Evolutionary conservation across 192 early-diverging fungal genomes (phyloP).

Genomic region (Backusella luteola): DNA sequence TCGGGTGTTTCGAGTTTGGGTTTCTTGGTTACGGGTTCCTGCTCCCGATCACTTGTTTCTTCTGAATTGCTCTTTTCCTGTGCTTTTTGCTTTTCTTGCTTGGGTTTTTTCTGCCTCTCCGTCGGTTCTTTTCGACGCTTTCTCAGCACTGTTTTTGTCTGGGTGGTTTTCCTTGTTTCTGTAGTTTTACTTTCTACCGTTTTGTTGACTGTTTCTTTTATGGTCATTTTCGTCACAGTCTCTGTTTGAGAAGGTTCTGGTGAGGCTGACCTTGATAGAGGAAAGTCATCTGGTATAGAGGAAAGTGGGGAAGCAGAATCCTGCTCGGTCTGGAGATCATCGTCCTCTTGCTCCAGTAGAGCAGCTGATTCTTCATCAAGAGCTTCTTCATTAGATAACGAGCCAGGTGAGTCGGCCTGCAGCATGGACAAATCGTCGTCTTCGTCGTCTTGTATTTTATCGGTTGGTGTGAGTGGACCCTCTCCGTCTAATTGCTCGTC

Average conservation of each 20-base stretch:
- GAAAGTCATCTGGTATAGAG: conserved; percentile 42
- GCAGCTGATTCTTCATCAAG: not conserved
- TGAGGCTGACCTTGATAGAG: conserved; percentile 36
- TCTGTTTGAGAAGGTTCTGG: conserved; percentile 16
- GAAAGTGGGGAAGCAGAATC: conserved; percentile 39
- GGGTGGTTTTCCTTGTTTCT: not conserved
- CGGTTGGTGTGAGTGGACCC: conserved; percentile 31
- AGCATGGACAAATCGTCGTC: not conserved
- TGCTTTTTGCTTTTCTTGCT: not conserved
- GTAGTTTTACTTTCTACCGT: not conserved
- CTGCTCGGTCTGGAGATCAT: conserved; percentile 24
- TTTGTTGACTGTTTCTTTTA: not conserved
- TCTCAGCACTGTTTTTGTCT: not conserved
- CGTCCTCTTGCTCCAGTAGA: not conserved
- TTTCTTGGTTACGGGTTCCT: not conserved
- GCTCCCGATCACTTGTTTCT: not conserved
- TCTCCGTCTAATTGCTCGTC: conserved; percentile 30
- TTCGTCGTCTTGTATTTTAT: conserved; percentile 32
- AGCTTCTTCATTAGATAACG: conserved; percentile 28
- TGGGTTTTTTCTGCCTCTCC: not conserved
- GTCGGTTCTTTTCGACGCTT: conserved; percentile 1
- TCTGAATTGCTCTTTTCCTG: not conserved
- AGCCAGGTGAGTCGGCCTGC: conserved; percentile 12
- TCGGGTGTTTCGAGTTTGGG: not conserved
- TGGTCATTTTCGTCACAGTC: not conserved